Evolutionary conservation across 2,329 filamentous ascomycete species (phyloP).

Genomic region (Colletotrichum somersetense): DNA sequence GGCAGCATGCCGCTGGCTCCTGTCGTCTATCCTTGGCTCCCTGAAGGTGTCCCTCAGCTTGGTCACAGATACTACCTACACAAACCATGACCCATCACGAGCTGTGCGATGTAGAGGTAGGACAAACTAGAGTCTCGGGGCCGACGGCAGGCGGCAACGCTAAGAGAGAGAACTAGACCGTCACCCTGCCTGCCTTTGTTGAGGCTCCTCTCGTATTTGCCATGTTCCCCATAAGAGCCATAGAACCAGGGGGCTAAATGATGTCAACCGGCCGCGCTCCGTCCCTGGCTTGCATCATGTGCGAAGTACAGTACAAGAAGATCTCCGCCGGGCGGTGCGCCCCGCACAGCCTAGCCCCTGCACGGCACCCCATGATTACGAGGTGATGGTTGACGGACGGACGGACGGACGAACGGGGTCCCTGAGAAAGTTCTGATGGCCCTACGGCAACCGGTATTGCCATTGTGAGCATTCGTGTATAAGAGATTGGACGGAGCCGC

Average conservation of each 20-base stretch:
- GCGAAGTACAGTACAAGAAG: constrained; percentile 8
- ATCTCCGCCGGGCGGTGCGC: constrained; percentile 31
- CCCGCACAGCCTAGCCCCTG: neutral
- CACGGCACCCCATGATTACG: constrained; percentile 20
- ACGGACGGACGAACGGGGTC: neutral
- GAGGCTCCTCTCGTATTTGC: constrained; percentile 36
- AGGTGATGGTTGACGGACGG: constrained; percentile 11
- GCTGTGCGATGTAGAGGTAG: neutral
- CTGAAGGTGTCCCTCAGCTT: neutral
- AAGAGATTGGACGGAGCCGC: neutral
- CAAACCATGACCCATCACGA: neutral
- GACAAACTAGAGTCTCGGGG: neutral
- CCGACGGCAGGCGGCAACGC: constrained; percentile 3
- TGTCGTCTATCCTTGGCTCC: neutral
- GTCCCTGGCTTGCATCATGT: constrained; percentile 32
- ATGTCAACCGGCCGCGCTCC: constrained; percentile 32
- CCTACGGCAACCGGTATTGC: constrained; percentile 13
- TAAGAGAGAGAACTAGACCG: neutral
- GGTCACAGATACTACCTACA: no score
- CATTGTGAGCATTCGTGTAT: constrained; percentile 15
- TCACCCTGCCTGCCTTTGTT: constrained; percentile 1
- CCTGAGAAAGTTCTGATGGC: constrained; percentile 13
- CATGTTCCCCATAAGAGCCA: constrained; percentile 15
- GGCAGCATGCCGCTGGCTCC: neutral
- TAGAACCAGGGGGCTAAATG: constrained; percentile 4